A percentile compares a stretch with the other conserved stretches of the same genome.
phyloP scores from a whole-genome alignment of 1,284 basidiomycete genomes.

The Fomitopsis schrenkii region DNA sequence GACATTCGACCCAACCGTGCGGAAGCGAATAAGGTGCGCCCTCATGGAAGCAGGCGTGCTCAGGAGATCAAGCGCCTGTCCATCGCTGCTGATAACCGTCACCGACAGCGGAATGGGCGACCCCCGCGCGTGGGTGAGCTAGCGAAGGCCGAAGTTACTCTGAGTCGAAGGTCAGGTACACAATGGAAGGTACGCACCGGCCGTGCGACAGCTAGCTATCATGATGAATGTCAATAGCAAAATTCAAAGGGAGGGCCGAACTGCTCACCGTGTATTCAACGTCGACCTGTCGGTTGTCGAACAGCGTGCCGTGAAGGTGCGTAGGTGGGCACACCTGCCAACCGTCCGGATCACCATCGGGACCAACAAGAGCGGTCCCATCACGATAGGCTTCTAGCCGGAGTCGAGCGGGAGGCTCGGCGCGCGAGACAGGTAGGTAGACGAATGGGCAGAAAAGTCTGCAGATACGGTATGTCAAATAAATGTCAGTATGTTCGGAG shows the following conservation, averaged over 20 bases:
- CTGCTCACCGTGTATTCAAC: conserved; percentile 36
- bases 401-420: conserved; percentile 27
- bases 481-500: neutral
- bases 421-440: conserved; percentile 30
- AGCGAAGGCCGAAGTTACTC: neutral
- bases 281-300: conserved; percentile 30
- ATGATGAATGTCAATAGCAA: neutral
- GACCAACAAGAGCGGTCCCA: conserved; percentile 25
- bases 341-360: conserved; percentile 30
- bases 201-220: conserved; percentile 46
- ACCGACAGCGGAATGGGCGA: conserved; percentile 46
- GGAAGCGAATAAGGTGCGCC: conserved; percentile 28
- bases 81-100: conserved; percentile 38
- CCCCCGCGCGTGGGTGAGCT: conserved; percentile 48
- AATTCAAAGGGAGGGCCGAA: neutral
- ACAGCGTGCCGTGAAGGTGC: conserved; percentile 26
- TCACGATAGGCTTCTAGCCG: conserved; percentile 29
- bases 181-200: conserved; percentile 37
- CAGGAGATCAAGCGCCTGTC: conserved; percentile 48
- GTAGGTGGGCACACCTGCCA: conserved; percentile 30
- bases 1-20: conserved; percentile 45
- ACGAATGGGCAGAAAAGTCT: conserved; percentile 28
- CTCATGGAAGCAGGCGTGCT: conserved; percentile 34
- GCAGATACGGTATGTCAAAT: neutral
- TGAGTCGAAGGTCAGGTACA: neutral